Evolutionary conservation across 495 filamentous ascomycete species (phyloP).

Genomic region (Aspergillus taichungensis): DNA sequence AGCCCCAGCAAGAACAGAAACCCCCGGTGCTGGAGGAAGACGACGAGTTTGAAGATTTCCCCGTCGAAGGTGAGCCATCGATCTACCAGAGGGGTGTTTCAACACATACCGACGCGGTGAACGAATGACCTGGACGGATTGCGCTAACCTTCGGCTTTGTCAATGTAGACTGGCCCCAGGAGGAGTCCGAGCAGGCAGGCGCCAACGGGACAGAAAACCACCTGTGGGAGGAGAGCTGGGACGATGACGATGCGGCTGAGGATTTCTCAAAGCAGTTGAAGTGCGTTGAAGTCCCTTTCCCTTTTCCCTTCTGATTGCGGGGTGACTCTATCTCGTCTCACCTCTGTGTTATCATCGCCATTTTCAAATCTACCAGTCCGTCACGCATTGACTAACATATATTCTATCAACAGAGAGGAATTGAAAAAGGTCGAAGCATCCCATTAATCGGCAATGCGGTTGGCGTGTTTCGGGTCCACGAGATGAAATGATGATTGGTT

Average conservation of each 20-base stretch:
- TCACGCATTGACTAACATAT: slow-evolving; percentile 8
- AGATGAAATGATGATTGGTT: no score
- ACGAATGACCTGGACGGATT: neutral
- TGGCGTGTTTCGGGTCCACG: no score
- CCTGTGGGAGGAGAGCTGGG: slow-evolving; percentile 99
- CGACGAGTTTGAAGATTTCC: slow-evolving; percentile 99
- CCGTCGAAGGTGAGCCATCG: slow-evolving; percentile 65
- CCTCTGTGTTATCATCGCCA: neutral
- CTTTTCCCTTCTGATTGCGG: neutral
- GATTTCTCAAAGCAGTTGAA: slow-evolving; percentile 94
- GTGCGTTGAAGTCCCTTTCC: slow-evolving; percentile 46
- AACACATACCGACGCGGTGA: no score
- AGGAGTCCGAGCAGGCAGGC: slow-evolving; percentile 69
- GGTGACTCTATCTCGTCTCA: neutral
- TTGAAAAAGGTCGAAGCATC: slow-evolving; percentile 81
- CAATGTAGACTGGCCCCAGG: slow-evolving; percentile 72
- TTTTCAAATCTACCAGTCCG: neutral
- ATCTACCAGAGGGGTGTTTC: no score
- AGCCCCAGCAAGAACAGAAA: slow-evolving; percentile 42
- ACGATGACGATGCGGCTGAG: slow-evolving; percentile 95
- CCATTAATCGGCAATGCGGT: slow-evolving; percentile 9
- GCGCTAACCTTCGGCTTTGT: slow-evolving; percentile 3
- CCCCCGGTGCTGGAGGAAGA: slow-evolving; percentile 81
- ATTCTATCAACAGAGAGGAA: slow-evolving; percentile 63
- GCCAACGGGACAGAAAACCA: slow-evolving; percentile 54